Base-by-base conservation (phyloP, 75 land plant genomes). In the Cryptomeria japonica region DNA sequence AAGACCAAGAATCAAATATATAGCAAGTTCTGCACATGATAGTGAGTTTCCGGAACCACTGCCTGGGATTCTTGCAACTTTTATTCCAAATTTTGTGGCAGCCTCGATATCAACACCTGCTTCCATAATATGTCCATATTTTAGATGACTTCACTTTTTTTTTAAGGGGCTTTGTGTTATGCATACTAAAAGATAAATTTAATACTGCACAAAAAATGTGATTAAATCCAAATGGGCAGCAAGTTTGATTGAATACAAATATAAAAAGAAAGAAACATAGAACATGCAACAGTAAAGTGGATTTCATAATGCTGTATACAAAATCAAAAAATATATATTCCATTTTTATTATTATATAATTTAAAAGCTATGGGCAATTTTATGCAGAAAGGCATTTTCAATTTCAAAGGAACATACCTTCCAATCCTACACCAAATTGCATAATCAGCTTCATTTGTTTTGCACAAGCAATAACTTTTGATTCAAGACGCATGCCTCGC, bases 351-450 rank as follows among this genome's bases (percentile, higher is more conserved):
- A 1, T 34, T 55, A 80, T n/a, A 70, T 25, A 72, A 64, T 22
- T 19, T 25, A n/a, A 22, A 25, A 82, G 46, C 8, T 46, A 82
- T 44, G 5, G 42, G 39, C 49, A 75, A 82, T 86, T 86, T 37
- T 32, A 70, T 86, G 42, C 34, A 70, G 3, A 85, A 51, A 51
- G 36, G 7, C 25, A 85, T 32, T 36, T 34, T 37, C 58, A 85
- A 86, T 39, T 49, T 34, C 18, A 38, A 75, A 37, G 88, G 47
- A 9, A 12, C 31, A 16, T 46, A 97, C 99, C 99, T 92, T 97
- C 99, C 28, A 97, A 91, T 16, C 99, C 98, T 87, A 97, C 97
- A 88, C 99, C 99, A 94, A 91, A 97, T 84, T 97, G 99, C 93
- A 95, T 82, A 83, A 97, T 91, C 22, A 97, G 94, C 90, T 96